Base-by-base conservation (phyloP, 2,329 filamentous ascomycete species). In the Botrytis tulipae region DNA sequence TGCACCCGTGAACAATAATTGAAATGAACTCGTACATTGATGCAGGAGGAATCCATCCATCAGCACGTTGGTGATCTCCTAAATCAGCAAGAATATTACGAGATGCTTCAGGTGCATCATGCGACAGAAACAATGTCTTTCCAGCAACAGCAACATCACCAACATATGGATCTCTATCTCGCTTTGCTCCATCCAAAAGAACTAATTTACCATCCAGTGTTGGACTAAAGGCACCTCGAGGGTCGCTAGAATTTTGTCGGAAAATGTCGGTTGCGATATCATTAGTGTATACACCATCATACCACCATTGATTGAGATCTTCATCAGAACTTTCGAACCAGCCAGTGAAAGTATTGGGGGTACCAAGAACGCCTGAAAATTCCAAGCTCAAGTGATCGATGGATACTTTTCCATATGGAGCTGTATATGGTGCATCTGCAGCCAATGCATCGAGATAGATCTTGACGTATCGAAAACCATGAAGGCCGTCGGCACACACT, bases 41-140 rank as follows among this genome's bases (percentile, higher is more conserved):
- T 12, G 86, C 81, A 20, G 86, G 86, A 9, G 86, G 86, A 65
- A 88, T 86, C 86, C 86, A 88, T 5, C 86, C 86, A 75, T 87
- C 86, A 4, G 72, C 79, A 32, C 85, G 79, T 77, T 88, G 86
- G 76, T 87, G 86, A 59, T 82, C 78, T 0, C 83, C 85, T 48
- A 88, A 77, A 76, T 88, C 86, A 14, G 83, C 85, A 44, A 88
- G 79, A 8, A 87, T 84, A 74, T 87, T 86, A 3, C 81, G 76
- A 12, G 83, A 81, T 0, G 85, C 83, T 20, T 82, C 79, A 0
- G 82, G 75, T 48, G 82, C 79, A 75, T 85, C 76, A 71, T 87
- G 86, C 8, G 83, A 85, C 20, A 88, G 76, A 74, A 86, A 88
- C 2, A 82, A 81, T 10, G 86, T 87, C 71, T 85, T 77, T 0